Conservation (phyloP, 257 asterid species). For the Nicotiana sylvestris region DNA sequence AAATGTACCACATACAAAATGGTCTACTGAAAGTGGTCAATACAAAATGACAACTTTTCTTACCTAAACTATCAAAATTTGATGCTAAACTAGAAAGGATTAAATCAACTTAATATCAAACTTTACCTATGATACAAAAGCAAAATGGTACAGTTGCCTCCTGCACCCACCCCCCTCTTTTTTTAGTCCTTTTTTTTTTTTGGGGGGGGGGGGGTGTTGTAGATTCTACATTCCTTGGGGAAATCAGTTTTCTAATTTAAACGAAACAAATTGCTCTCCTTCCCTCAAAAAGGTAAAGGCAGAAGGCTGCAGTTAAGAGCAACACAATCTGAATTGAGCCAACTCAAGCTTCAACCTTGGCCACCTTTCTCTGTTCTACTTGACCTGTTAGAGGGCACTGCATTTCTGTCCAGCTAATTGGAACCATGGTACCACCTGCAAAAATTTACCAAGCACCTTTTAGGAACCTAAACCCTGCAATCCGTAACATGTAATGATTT, state of each 20-base stretch:
- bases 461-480: background rate
- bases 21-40: background rate
- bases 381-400: constrained; percentile 90
- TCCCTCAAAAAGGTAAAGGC: background rate
- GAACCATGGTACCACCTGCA: constrained; percentile 83
- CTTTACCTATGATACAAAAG: background rate
- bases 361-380: constrained; percentile 84
- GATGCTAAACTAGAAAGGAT: background rate
- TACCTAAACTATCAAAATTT: background rate
- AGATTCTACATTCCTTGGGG: background rate
- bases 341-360: constrained; percentile 53
- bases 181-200: background rate
- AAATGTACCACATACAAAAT: background rate
- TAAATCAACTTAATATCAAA: background rate
- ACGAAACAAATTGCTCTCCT: background rate
- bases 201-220: background rate
- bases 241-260: background rate
- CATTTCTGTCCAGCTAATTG: constrained; percentile 96
- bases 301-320: background rate
- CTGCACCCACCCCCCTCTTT: background rate
- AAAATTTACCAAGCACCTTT: background rate
- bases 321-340: constrained; percentile 3
- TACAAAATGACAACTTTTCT: background rate
- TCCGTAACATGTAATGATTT: background rate
- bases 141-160: background rate